Evolutionary conservation across 2,329 filamentous ascomycete genomes (phyloP).

Genomic region (Aspergillus sp.): DNA sequence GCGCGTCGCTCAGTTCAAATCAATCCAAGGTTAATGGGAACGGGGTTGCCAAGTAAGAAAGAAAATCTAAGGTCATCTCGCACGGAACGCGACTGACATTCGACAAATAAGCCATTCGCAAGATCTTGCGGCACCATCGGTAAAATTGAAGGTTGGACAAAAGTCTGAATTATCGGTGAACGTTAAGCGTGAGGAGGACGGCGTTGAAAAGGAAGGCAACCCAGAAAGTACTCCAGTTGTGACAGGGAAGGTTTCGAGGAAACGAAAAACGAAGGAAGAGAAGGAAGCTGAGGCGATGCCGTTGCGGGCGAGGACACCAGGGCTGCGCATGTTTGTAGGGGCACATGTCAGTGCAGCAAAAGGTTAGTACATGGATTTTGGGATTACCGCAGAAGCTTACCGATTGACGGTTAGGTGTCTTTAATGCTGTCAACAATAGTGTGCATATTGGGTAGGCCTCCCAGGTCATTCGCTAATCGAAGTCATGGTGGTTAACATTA

Average conservation of each 20-base stretch:
- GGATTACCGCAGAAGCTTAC: conserved; percentile 5
- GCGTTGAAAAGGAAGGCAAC: conserved; percentile 12
- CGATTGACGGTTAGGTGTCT: conserved; percentile 55
- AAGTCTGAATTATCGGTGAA: conserved; percentile 2
- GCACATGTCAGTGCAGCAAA: conserved; percentile 88
- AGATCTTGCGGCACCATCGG: background rate
- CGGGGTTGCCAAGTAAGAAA: background rate
- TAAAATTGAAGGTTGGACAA: conserved; percentile 14
- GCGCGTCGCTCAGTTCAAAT: background rate
- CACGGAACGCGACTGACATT: background rate
- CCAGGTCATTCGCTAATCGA: background rate
- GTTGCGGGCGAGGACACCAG: conserved; percentile 60
- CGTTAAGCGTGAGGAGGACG: conserved; percentile 3
- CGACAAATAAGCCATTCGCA: background rate
- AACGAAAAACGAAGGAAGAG: conserved; percentile 48
- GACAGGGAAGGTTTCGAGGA: conserved; percentile 36
- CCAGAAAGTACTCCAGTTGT: conserved; percentile 42
- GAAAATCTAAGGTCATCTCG: background rate
- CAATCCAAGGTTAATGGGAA: background rate
- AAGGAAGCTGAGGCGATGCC: conserved; percentile 52
- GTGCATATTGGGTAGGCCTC: conserved; percentile 57
- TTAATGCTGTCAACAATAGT: conserved; percentile 75
- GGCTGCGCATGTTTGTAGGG: conserved; percentile 75
- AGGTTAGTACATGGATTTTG: conserved; percentile 45
- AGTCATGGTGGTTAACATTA: background rate